phyloP scores from a whole-genome alignment of 345 rosid species.

The Viola odorata region DNA sequence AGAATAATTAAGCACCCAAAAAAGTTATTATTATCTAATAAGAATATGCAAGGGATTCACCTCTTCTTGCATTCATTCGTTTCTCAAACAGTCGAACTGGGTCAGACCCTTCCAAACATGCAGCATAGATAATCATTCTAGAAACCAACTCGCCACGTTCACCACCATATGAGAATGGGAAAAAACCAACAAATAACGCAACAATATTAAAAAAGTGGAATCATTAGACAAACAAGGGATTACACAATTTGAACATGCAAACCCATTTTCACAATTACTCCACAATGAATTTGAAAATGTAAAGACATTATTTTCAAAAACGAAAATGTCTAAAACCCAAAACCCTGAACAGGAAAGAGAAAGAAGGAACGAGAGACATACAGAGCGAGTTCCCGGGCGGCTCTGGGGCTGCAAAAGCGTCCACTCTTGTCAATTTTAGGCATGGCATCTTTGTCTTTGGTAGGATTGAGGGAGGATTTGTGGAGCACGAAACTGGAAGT shows the following conservation, averaged over 20 bases:
- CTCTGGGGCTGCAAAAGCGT: slow-evolving; percentile 94
- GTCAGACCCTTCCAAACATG: slow-evolving; percentile 95
- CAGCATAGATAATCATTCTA: slow-evolving; percentile 68
- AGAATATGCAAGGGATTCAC: slow-evolving; percentile 22
- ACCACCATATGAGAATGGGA: neutral
- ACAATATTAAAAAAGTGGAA: neutral
- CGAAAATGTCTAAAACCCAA: slow-evolving; percentile 8
- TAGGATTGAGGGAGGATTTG: slow-evolving; percentile 20
- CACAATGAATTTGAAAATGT: neutral
- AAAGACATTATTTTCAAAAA: neutral
- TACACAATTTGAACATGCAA: neutral
- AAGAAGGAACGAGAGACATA: slow-evolving; percentile 20
- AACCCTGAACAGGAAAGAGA: slow-evolving; percentile 1
- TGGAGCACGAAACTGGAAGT: slow-evolving; percentile 41
- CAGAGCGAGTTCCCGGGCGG: slow-evolving; percentile 97
- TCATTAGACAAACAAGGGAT: neutral
- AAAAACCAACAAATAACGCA: neutral
- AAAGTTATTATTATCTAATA: too few species aligned
- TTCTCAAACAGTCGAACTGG: slow-evolving; percentile 89
- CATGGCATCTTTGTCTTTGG: slow-evolving; percentile 35
- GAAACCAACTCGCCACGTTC: slow-evolving; percentile 9
- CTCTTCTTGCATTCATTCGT: slow-evolving; percentile 81
- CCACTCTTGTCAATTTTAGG: slow-evolving; percentile 92
- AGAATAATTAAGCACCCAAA: neutral
- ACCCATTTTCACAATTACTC: neutral